Percentiles rank a stretch among this genome's conserved stretches.
phyloP scores from a whole-genome alignment of 371 early-diverging fungal species.

The Mortierella sp. region DNA sequence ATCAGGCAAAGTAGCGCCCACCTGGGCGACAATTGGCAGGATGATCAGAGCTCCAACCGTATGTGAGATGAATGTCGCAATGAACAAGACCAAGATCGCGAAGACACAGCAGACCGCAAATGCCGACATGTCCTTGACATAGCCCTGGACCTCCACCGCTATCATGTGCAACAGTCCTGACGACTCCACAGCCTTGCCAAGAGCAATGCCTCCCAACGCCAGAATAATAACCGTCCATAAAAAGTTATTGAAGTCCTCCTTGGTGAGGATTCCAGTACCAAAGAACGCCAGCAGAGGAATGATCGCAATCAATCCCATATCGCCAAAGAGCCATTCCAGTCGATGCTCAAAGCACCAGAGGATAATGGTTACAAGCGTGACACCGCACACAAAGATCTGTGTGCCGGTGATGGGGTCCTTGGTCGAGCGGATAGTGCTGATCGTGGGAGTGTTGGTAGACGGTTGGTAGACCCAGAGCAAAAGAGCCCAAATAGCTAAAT shows the following conservation, averaged over 20 bases:
- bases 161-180: constrained; percentile 86
- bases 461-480: constrained; percentile 82
- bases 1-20: constrained; percentile 78
- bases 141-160: constrained; percentile 71
- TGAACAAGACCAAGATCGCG: constrained; percentile 73
- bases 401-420: constrained; percentile 70
- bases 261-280: constrained; percentile 87
- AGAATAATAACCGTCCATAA: constrained; percentile 95
- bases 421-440: constrained; percentile 67
- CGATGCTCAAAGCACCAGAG: constrained; percentile 90
- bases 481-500: constrained; percentile 84
- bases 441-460: constrained; percentile 59
- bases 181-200: constrained; percentile 92
- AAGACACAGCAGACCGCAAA: constrained; percentile 79
- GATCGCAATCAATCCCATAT: constrained; percentile 93
- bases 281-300: constrained; percentile 94
- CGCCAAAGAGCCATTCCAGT: constrained; percentile 82
- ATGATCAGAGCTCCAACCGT: constrained; percentile 93
- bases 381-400: constrained; percentile 76
- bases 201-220: constrained; percentile 94
- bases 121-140: constrained; percentile 73
- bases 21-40: constrained; percentile 82
- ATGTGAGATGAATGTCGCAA: constrained; percentile 94
- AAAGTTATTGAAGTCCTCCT: constrained; percentile 95
- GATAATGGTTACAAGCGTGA: constrained; percentile 77